Conservation (phyloP, 148 eudicot genomes). For the Nyssa sinensis region DNA sequence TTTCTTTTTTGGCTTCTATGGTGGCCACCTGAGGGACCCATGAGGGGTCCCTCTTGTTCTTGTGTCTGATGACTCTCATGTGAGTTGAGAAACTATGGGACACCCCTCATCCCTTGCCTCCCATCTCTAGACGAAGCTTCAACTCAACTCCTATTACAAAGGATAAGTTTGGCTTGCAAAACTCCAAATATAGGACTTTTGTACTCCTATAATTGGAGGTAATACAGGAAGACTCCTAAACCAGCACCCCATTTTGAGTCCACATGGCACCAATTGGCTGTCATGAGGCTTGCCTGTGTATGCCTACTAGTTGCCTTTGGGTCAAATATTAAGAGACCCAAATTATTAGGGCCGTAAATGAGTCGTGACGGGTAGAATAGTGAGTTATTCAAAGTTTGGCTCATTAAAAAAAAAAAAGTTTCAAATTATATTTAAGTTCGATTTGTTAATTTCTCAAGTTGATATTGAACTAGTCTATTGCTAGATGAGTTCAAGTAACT, state of each 20-base stretch:
- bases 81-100: not conserved
- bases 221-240: too few species aligned
- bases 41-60: conserved; percentile 23
- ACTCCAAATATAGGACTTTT: not conserved
- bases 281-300: not conserved
- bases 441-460: too few species aligned
- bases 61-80: conserved; percentile 3
- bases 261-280: not conserved
- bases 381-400: too few species aligned
- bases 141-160: too few species aligned
- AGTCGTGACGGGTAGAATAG: too few species aligned
- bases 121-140: too few species aligned
- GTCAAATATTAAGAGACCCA: not conserved
- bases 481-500: too few species aligned
- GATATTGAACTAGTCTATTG: too few species aligned
- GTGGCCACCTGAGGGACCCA: conserved; percentile 31
- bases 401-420: too few species aligned
- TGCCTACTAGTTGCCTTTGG: not conserved
- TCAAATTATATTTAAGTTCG: too few species aligned
- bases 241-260: too few species aligned
- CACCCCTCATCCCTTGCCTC: not conserved
- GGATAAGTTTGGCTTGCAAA: not conserved
- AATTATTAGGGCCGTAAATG: too few species aligned
- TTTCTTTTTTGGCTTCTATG: conserved; percentile 29
- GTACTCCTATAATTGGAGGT: not conserved